A percentile compares a stretch with the other conserved stretches of the same genome.
These are phyloP conservation scores for Ulmus americana DNA, from an alignment of 331 rosid species.

Conservation along the genomic window DNA sequence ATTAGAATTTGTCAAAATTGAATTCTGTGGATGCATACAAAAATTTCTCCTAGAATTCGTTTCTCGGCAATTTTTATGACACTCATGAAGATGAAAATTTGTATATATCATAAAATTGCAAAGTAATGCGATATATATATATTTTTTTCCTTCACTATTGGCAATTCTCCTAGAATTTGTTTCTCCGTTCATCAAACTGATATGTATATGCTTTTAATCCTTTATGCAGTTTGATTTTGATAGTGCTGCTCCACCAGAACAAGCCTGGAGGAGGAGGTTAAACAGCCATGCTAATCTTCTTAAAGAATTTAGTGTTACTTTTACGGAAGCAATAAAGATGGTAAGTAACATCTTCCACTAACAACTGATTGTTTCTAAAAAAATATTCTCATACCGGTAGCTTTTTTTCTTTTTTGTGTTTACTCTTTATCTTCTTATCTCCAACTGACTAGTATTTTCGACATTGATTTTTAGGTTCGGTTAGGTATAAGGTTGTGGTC, in stretches of 20 bases:
- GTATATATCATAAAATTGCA: too few relatives aligned
- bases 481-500: conserved; percentile 93
- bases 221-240: conserved; percentile 75
- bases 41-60: too few relatives aligned
- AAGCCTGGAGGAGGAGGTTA: conserved; percentile 95
- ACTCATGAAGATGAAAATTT: too few relatives aligned
- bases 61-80: too few relatives aligned
- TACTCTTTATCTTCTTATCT: neutral
- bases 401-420: conserved; percentile 11
- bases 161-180: too few relatives aligned
- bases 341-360: conserved; percentile 38
- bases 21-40: too few relatives aligned
- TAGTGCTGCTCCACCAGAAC: conserved; percentile 90
- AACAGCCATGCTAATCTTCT: conserved; percentile 89
- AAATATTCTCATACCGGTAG: conserved; percentile 3
- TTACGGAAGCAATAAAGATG: conserved; percentile 90
- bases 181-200: conserved; percentile 12
- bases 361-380: neutral
- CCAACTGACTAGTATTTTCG: neutral
- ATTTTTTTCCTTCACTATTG: too few relatives aligned
- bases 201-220: conserved; percentile 6
- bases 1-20: too few relatives aligned
- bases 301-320: conserved; percentile 86
- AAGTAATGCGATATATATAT: too few relatives aligned
- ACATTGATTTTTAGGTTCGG: conserved; percentile 51